Conservation (phyloP, 1,139 yeast species). For the Suhomyces panamericanus region DNA sequence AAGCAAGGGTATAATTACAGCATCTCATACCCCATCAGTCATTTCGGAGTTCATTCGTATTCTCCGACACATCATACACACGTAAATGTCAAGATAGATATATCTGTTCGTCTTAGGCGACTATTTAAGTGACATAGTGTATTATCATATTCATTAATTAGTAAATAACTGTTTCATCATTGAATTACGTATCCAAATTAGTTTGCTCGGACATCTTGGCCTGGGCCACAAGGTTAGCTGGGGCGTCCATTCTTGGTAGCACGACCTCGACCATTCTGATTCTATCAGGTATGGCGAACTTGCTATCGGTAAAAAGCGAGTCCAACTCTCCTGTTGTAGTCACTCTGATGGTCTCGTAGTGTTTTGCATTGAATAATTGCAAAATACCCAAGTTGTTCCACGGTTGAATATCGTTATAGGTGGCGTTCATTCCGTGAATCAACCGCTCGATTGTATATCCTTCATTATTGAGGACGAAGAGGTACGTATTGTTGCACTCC, state of each 20-base stretch:
- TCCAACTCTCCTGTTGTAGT: conserved; percentile 30
- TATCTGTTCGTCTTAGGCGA: background rate
- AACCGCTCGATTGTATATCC: conserved; percentile 44
- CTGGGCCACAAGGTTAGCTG: conserved; percentile 50
- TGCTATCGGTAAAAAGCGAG: conserved; percentile 26
- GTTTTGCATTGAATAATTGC: conserved; percentile 32
- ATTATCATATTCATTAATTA: background rate
- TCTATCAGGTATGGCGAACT: conserved; percentile 31
- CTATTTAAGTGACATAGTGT: background rate
- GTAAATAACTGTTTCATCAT: background rate
- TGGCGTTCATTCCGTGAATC: conserved; percentile 39
- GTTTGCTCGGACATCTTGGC: conserved; percentile 70
- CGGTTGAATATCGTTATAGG: conserved; percentile 40
- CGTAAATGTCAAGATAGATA: background rate
- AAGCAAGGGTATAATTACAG: background rate
- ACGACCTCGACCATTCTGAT: conserved; percentile 39
- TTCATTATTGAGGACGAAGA: conserved; percentile 41
- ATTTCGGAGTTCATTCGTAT: background rate
- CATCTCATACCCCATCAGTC: background rate
- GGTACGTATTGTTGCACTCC: conserved; percentile 24
- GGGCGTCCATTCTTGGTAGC: conserved; percentile 40
- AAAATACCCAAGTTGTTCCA: conserved; percentile 39
- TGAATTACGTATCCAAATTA: background rate
- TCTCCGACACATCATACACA: background rate
- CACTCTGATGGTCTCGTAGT: conserved; percentile 28